These are phyloP conservation scores for Kluyveromyces siamensis DNA, from an alignment of 805 yeast species.

Conservation along the genomic window DNA sequence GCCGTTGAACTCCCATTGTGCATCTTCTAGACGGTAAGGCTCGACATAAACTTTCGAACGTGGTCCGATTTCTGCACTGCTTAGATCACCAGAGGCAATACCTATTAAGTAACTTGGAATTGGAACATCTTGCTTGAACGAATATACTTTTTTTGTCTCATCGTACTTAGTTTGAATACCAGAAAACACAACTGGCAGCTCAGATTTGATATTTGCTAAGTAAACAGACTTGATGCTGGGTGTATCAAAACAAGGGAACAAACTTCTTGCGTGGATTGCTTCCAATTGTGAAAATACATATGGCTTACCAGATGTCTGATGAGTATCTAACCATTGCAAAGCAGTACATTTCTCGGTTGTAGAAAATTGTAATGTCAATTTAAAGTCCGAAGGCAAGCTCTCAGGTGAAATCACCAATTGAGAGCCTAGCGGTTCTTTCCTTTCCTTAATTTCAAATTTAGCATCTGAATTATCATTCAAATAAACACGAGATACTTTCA, in stretches of 20 bases:
- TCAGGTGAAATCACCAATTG: constrained; percentile 33
- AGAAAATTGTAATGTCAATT: constrained; percentile 41
- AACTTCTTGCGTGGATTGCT: constrained; percentile 81
- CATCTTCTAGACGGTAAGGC: constrained; percentile 54
- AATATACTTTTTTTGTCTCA: constrained; percentile 28
- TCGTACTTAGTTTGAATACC: constrained; percentile 37
- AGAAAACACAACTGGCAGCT: constrained; percentile 63
- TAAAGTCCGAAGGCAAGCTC: constrained; percentile 7
- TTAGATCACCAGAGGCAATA: constrained; percentile 75
- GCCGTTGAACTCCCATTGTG: constrained; percentile 69
- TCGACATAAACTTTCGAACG: constrained; percentile 78
- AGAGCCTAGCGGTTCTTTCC: constrained; percentile 52
- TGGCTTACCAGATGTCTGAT: constrained; percentile 63
- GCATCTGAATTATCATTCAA: constrained; percentile 33
- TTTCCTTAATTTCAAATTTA: constrained; percentile 29
- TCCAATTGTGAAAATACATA: constrained; percentile 81
- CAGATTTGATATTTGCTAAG: constrained; percentile 49
- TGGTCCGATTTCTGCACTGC: constrained; percentile 66
- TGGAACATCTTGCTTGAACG: constrained; percentile 67
- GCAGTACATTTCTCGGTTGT: constrained; percentile 79
- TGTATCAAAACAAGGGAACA: constrained; percentile 87
- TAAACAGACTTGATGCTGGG: constrained; percentile 72
- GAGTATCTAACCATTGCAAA: constrained; percentile 71
- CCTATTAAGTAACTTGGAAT: constrained; percentile 81
- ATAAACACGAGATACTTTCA: constrained; percentile 37